Evolutionary conservation across 805 yeast genomes (phyloP).

Genomic region (Alloascoidea hylecoeti): DNA sequence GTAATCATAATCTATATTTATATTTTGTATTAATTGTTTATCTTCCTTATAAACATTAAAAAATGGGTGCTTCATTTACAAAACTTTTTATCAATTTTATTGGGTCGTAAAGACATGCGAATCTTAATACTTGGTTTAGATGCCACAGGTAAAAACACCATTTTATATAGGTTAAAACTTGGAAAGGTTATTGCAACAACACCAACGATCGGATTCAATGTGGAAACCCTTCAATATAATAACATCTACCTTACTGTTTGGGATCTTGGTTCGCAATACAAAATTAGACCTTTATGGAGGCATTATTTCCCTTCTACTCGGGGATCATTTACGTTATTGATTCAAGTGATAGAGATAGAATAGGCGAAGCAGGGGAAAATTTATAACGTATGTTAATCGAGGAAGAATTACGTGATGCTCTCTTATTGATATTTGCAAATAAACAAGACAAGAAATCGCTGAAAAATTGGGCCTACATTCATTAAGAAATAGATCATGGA

Average conservation of each 20-base stretch:
- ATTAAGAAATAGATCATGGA: neutral
- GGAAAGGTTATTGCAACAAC: neutral
- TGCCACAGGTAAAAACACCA: neutral
- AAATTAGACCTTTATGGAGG: neutral
- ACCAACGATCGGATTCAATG: constrained; percentile 1
- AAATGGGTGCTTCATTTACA: no score
- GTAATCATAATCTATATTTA: no score
- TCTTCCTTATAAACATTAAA: no score
- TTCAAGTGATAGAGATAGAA: neutral
- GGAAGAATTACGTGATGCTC: neutral
- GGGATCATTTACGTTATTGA: neutral
- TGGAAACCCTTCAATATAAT: neutral
- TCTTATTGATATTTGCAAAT: neutral
- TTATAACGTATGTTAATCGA: neutral
- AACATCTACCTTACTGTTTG: neutral
- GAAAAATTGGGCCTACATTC: neutral
- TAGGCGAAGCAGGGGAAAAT: neutral
- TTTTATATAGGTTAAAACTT: neutral
- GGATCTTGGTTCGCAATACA: neutral
- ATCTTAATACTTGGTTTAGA: neutral
- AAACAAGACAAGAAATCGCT: neutral
- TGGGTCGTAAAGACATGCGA: neutral
- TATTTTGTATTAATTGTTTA: no score
- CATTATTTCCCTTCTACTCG: neutral
- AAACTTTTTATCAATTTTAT: no score